Conservation (phyloP, 805 yeast species). For the Candida sakaeoensis region DNA sequence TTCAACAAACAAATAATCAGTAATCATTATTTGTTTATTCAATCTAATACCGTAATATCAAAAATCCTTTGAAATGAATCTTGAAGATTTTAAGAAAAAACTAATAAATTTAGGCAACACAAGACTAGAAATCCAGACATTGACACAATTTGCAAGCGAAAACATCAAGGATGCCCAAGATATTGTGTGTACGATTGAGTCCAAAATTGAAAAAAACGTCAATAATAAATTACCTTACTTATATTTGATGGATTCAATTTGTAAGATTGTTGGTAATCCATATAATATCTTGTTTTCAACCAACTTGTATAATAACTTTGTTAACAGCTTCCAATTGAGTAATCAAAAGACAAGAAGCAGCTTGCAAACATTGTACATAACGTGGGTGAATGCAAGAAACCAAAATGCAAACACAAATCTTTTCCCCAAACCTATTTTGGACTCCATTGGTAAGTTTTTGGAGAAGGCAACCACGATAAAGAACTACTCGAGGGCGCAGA, state of each 20-base stretch:
- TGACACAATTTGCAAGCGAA: slow-evolving; percentile 35
- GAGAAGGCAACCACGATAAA: slow-evolving; percentile 30
- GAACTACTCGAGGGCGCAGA: background rate
- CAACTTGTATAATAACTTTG: slow-evolving; percentile 31
- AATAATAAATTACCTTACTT: slow-evolving; percentile 34
- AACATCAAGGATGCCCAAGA: slow-evolving; percentile 28
- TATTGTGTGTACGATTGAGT: slow-evolving; percentile 33
- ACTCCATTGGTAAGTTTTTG: slow-evolving; percentile 35
- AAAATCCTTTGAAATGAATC: too few relatives aligned
- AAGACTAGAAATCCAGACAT: slow-evolving; percentile 34
- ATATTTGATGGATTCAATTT: slow-evolving; percentile 39
- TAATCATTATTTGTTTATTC: background rate
- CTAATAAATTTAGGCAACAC: slow-evolving; percentile 25
- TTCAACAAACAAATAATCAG: background rate
- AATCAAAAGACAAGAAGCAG: slow-evolving; percentile 37
- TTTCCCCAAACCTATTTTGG: slow-evolving; percentile 27
- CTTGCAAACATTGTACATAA: slow-evolving; percentile 38
- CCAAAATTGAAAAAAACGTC: slow-evolving; percentile 31
- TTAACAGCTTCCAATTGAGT: slow-evolving; percentile 36
- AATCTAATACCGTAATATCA: too few relatives aligned
- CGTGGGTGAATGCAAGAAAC: slow-evolving; percentile 24
- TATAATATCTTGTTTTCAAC: slow-evolving; percentile 36
- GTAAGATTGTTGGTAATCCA: slow-evolving; percentile 42
- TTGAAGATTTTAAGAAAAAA: slow-evolving; percentile 4
- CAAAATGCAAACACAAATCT: slow-evolving; percentile 8